A percentile compares a stretch with the other conserved stretches of the same genome.
Evolutionary conservation across 2,329 filamentous ascomycete species (phyloP).

Genomic region (Alternaria sp.): DNA sequence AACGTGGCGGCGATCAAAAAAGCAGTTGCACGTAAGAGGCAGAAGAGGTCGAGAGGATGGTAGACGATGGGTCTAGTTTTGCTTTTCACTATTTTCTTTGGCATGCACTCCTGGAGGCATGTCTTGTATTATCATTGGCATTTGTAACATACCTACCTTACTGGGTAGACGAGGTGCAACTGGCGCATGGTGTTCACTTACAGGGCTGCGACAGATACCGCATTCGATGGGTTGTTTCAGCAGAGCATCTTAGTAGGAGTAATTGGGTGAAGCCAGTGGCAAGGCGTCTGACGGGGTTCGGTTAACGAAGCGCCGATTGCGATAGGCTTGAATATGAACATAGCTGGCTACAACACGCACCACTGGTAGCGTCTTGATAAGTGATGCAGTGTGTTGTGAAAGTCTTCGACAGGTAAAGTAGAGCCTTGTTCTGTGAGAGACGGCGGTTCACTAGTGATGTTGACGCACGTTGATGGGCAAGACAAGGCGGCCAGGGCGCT

Average conservation of each 20-base stretch:
- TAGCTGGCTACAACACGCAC: not conserved
- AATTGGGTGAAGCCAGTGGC: slow-evolving; percentile 15
- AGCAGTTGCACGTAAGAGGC: slow-evolving; percentile 41
- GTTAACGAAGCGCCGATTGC: slow-evolving; percentile 16
- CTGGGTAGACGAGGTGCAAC: slow-evolving; percentile 19
- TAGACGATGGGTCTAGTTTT: slow-evolving; percentile 13
- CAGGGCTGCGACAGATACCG: slow-evolving; percentile 3
- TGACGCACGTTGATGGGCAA: slow-evolving; percentile 16
- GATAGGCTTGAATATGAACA: slow-evolving; percentile 9
- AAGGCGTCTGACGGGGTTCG: slow-evolving; percentile 13
- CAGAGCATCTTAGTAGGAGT: slow-evolving; percentile 33
- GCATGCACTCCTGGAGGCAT: slow-evolving; percentile 16
- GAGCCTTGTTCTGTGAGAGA: not conserved
- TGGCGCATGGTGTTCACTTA: slow-evolving; percentile 25
- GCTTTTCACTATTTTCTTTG: slow-evolving; percentile 18
- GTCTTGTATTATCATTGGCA: slow-evolving; percentile 30
- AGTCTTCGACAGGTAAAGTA: not conserved
- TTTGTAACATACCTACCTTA: slow-evolving; percentile 31
- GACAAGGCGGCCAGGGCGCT: slow-evolving; percentile 23
- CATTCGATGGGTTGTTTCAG: slow-evolving; percentile 16
- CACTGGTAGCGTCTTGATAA: not conserved
- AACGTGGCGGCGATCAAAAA: slow-evolving; percentile 39
- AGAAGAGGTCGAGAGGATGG: slow-evolving; percentile 40
- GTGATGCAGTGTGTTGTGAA: not conserved
- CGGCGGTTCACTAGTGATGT: slow-evolving; percentile 6